Percentiles rank a stretch among this genome's conserved stretches.
Evolutionary conservation across 2,329 filamentous ascomycete genomes (phyloP).

Genomic region (Colletotrichum truncatum): DNA sequence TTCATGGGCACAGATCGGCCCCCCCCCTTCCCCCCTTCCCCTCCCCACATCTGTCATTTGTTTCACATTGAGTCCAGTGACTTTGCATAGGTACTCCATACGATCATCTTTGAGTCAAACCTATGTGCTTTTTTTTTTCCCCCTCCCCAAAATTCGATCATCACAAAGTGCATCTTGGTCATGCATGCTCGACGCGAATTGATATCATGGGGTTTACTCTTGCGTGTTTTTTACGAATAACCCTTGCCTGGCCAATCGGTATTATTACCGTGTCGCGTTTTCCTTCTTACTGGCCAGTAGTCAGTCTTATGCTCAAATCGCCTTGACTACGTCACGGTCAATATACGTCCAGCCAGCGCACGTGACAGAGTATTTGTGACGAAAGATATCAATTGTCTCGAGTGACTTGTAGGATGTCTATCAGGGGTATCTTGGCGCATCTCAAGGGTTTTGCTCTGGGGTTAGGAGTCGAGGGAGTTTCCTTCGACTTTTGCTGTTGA

Average conservation of each 20-base stretch:
- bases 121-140: not conserved
- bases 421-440: not conserved
- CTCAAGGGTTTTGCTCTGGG: too few species aligned
- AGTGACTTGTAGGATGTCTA: not conserved
- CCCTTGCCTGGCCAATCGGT: not conserved
- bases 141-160: not conserved
- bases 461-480: too few species aligned
- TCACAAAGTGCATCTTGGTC: slow-evolving; percentile 2
- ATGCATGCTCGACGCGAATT: slow-evolving; percentile 13
- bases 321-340: slow-evolving; percentile 17
- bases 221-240: too few species aligned
- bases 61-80: slow-evolving; percentile 20
- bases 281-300: not conserved
- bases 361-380: not conserved
- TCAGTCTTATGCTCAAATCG: too few species aligned
- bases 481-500: too few species aligned
- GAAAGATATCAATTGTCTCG: not conserved
- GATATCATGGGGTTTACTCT: slow-evolving; percentile 18
- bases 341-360: too few species aligned
- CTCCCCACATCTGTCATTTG: slow-evolving; percentile 27
- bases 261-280: not conserved
- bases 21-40: too few species aligned
- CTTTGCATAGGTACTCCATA: not conserved
- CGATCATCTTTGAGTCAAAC: not conserved
- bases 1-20: slow-evolving; percentile 20